These are phyloP conservation scores for Cladorrhinum sp. DNA, from an alignment of 2,329 filamentous ascomycete species.

Conservation along the genomic window DNA sequence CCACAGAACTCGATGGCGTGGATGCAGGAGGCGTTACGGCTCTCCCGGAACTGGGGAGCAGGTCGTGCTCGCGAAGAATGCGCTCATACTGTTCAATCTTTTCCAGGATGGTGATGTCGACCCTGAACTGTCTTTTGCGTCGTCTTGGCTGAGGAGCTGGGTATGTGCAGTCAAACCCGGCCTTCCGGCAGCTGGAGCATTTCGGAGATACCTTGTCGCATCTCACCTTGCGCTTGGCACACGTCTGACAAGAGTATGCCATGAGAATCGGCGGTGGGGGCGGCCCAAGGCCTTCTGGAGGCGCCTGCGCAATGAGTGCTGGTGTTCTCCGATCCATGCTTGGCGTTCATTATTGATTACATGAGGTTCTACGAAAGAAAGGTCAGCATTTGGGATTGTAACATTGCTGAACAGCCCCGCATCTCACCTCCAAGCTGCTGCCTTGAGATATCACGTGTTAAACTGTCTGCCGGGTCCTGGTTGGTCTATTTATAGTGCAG, in stretches of 20 bases:
- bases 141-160: conserved; percentile 38
- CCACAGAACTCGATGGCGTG: too few species aligned
- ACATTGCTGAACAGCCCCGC: too few species aligned
- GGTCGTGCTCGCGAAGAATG: conserved; percentile 35
- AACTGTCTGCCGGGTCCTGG: not conserved
- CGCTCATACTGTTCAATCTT: conserved; percentile 39
- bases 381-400: too few species aligned
- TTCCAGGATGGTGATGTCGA: conserved; percentile 31
- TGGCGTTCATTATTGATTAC: too few species aligned
- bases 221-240: conserved; percentile 31
- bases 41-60: conserved; percentile 23
- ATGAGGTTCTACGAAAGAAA: too few species aligned
- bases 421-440: not conserved
- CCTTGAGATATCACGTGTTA: not conserved
- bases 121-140: conserved; percentile 36
- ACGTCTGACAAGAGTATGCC: conserved; percentile 30
- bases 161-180: conserved; percentile 39
- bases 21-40: too few species aligned
- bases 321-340: not conserved
- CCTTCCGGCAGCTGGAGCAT: conserved; percentile 29
- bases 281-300: not conserved
- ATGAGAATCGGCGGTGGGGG: conserved; percentile 10
- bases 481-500: not conserved
- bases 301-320: not conserved
- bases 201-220: conserved; percentile 28